Evolutionary conservation across 495 filamentous ascomycete species (phyloP), one percentile per base, ranked within the genome.

Genomic region (Chaetomium fimeti): DNA sequence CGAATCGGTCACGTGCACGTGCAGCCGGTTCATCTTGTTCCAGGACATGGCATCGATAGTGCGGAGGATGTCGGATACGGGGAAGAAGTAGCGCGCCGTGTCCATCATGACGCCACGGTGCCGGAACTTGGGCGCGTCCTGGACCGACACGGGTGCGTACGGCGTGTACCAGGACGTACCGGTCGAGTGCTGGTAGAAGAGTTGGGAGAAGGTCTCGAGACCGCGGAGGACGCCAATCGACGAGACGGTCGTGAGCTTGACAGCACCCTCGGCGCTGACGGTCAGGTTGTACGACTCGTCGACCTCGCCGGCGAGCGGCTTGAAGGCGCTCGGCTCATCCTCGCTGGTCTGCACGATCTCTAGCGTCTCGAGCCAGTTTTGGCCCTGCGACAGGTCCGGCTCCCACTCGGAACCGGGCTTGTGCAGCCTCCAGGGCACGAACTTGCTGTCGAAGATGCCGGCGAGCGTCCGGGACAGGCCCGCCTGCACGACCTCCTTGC

Each of bases 21-120:
- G 91, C 48, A 92, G 78, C 8, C 84, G 78, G 73, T 93, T 93
- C 76, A 94, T 81, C 78, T 94, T 93, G 78, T 87, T 91, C 82
- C 81, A 88, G 12, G 85, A 72, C 60, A 91, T 69, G 29, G 87
- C 87, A 65, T 93, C 90, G 67, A 94, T 88, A 42, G 83, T 88
- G 56, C 85, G 82, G 61, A 85, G 75, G 65, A 94, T 86, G 69
- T 88, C 82, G 0, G 77, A 66, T 22, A 88, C 76, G 8, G 84
- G 78, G 71, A 86, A 87, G 73, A 78, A 92, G 68, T 85, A 85
- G 45, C 91, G 78, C 7, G 88, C 77, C 36, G 89, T 82, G 70
- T 93, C 91, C 63, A 94, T 72, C 69, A 92, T 86, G 47, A 93
- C 65, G 43, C 91, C 91, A 60, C 91, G 85, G 73, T 92, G 89